Evolutionary conservation across 73 alveolate species (phyloP), one percentile per base, ranked within the genome.

Genomic region (Effrenium voratum): DNA sequence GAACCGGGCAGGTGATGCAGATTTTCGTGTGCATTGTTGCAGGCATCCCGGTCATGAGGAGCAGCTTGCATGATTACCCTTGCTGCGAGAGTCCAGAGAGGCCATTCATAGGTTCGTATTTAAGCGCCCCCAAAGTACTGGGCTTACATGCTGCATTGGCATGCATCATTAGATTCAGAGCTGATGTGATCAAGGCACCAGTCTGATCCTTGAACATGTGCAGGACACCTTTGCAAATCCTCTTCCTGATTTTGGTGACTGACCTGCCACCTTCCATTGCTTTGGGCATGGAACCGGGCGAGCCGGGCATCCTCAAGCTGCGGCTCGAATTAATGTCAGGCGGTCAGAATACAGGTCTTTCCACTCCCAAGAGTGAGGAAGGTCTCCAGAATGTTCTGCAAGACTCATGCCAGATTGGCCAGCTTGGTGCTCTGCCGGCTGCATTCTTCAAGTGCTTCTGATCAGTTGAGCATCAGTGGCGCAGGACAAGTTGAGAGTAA

Each of bases 221-320:
- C 77, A 86, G 94, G 94, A 86, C 94, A 24, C 94, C 94, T 57
- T 32, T 90, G 50, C 97, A 90, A 75, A 90, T 90, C 97, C 52
- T 90, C 40, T 90, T 90, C 87, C 57, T 90, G 87, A 90, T 68
- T 57, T n/a, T 90, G 66, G 86, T 90, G 36, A 90, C 87, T 57
- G 97, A 90, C 34, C 59, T 63, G 19, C 86, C 87, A 24, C 97
- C 97, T 24, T 63, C 97, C 57, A 90, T 90, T 19, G 97, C 97
- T 43, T n/a, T 90, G 87, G 86, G 97, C 72, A 90, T 68, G 86
- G 97, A 90, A 43, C 97, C 97, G 1, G 97, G 97, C 5, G 97
- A 90, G 84, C 97, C 97, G 5, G 97, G 86, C 57, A 63, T 66
- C 44, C 43, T 66, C 55, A 59, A 88, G 86, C 73, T 90, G 75